Evolutionary conservation across 225 moss, liverwort and hornwort genomes (phyloP), one percentile per base, ranked within the genome.

Genomic region (Polytrichum commune): DNA sequence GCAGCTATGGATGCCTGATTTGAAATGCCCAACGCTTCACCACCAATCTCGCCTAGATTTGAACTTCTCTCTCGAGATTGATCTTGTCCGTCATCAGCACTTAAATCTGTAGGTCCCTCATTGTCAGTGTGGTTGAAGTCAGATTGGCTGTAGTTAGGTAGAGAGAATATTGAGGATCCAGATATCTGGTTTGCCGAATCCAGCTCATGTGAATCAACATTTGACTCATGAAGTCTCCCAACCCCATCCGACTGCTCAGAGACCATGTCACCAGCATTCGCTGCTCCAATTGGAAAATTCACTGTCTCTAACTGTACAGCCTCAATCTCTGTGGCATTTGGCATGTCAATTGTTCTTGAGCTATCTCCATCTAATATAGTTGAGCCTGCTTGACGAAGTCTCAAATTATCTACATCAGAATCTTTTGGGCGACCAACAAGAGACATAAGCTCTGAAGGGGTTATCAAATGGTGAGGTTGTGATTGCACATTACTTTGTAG

Each of bases 361-460:
- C 8, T 72, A 53, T 82, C 88, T 22, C 69, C 77, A 74, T 82
- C 82, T 27, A 77, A 19, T 68, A 81, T 85, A 74, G 78, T 26
- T 80, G 71, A 75, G 33, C 81, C 84, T 74, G 75, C 69, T 67
- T 81, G 81, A 58, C 68, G 35, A 38, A 83, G 83, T 38, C 76
- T 81, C 63, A 80, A 76, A 76, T 71, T 79, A 65, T 90, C 93
- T 60, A 81, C 60, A 70, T 88, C 88, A 54, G 80, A 77, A 19
- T 70, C 82, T 69, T 82, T 88, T 46, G 85, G 82, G 38, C 85
- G 84, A 54, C 85, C 84, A 54, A 80, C 96, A 53, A 96, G 83
- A 53, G 87, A 90, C 96, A 96, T 96, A 22, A 96, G 76, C 62
- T 96, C 93, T 82, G 90, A 89, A 46, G 96, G 96, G 55, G 96